A percentile compares a stretch with the other conserved stretches of the same genome.
These are phyloP conservation scores for Eimeria acervulina DNA, from an alignment of 169 alveolate species.

Conservation along the genomic window DNA sequence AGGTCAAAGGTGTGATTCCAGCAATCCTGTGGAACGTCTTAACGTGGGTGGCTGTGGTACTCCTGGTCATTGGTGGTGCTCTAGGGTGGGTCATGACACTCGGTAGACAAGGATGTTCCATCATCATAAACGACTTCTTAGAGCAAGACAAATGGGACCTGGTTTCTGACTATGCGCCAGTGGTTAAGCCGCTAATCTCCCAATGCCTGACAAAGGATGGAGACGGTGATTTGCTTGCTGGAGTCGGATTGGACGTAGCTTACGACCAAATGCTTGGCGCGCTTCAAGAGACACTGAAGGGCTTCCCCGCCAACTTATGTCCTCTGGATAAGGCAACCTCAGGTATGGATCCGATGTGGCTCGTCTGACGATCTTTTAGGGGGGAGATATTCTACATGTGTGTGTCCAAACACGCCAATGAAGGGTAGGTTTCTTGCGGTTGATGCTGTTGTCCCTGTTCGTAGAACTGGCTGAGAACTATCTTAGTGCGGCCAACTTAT, in stretches of 20 bases:
- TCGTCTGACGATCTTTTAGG: neutral
- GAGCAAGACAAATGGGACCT: constrained; percentile 70
- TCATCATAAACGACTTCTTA: constrained; percentile 10
- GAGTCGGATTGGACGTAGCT: constrained; percentile 31
- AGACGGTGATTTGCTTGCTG: constrained; percentile 66
- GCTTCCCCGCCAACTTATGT: constrained; percentile 7
- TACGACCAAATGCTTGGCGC: constrained; percentile 44
- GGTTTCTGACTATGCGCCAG: constrained; percentile 39
- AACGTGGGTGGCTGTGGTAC: constrained; percentile 19
- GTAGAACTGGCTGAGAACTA: constrained; percentile 62
- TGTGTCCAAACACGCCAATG: neutral
- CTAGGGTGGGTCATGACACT: constrained; percentile 59
- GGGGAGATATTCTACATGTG: neutral
- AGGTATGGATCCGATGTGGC: neutral
- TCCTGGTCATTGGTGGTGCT: constrained; percentile 51
- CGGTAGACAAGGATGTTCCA: constrained; percentile 65
- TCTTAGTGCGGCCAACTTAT: neutral
- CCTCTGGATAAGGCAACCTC: constrained; percentile 56
- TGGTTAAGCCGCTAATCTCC: constrained; percentile 56
- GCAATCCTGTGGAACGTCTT: constrained; percentile 41
- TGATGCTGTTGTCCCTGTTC: constrained; percentile 15
- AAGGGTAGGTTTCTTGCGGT: neutral
- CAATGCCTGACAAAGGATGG: constrained; percentile 60
- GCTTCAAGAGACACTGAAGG: neutral
- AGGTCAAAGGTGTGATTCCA: neutral